Conservation (phyloP, 129 eudicot species). For the Scalesia atractyloides region DNA sequence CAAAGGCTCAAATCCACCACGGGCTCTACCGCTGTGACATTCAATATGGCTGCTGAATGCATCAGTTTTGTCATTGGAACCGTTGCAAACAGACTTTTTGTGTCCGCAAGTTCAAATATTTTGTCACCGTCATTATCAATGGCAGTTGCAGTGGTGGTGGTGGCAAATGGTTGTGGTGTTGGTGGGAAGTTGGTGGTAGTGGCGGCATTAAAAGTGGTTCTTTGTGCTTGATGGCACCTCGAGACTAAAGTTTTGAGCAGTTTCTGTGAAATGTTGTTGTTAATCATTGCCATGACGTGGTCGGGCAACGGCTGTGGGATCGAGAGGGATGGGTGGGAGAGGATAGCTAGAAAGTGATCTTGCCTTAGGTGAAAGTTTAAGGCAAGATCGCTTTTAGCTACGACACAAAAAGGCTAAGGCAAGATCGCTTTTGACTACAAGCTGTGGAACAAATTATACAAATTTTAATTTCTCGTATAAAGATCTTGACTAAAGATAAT, state of each 20-base stretch:
- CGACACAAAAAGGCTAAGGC: conserved; percentile 12
- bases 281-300: conserved; percentile 28
- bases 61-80: conserved; percentile 50
- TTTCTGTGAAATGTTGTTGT: conserved; percentile 21
- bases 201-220: conserved; percentile 25
- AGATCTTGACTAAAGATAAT: conserved; percentile 13
- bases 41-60: conserved; percentile 46
- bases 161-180: conserved; percentile 8
- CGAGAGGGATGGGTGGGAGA: no score
- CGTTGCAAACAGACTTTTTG: conserved; percentile 49
- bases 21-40: conserved; percentile 45
- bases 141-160: background rate
- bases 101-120: conserved; percentile 44
- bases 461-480: background rate
- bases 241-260: conserved; percentile 25
- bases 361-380: conserved; percentile 16
- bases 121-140: conserved; percentile 4
- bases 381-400: conserved; percentile 35
- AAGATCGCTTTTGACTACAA: conserved; percentile 29
- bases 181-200: conserved; percentile 4
- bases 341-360: conserved; percentile 30
- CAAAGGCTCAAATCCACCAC: conserved; percentile 66
- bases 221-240: conserved; percentile 17
- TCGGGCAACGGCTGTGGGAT: background rate
- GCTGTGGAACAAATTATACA: conserved; percentile 10